Conservation (phyloP, 371 early-diverging fungal genomes). For the Apophysomyces ossiformis region DNA sequence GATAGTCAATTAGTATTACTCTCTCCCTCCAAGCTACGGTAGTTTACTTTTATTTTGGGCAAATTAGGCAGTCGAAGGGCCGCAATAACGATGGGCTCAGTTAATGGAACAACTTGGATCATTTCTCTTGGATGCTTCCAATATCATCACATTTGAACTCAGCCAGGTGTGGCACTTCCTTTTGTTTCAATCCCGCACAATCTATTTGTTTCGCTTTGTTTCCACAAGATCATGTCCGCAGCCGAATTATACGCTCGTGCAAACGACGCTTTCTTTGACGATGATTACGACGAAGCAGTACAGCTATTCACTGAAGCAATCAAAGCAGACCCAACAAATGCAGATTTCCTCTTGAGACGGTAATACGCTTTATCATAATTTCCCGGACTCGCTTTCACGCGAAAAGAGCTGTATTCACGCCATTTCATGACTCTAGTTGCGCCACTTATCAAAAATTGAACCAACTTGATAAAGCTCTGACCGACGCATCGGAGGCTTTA, state of each 20-base stretch:
- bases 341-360: slow-evolving; percentile 67
- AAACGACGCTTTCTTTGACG: slow-evolving; percentile 84
- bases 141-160: neutral
- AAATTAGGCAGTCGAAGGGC: no score
- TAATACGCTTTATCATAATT: slow-evolving; percentile 7
- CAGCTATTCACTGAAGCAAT: slow-evolving; percentile 79
- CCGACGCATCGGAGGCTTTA: slow-evolving; percentile 68
- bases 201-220: neutral
- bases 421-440: slow-evolving; percentile 44
- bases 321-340: slow-evolving; percentile 70
- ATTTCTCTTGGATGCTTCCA: no score
- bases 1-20: neutral
- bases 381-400: no score
- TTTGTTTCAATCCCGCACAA: neutral
- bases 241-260: slow-evolving; percentile 82
- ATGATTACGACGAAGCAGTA: slow-evolving; percentile 81
- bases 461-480: slow-evolving; percentile 57
- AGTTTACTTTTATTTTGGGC: no score
- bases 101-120: no score
- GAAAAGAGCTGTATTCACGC: slow-evolving; percentile 15
- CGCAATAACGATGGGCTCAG: no score
- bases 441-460: slow-evolving; percentile 67
- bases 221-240: slow-evolving; percentile 38
- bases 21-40: neutral
- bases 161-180: neutral